Evolutionary conservation across 768 basidiomycete genomes (phyloP), one percentile per base, ranked within the genome.

Genomic region (Serendipita sp.): DNA sequence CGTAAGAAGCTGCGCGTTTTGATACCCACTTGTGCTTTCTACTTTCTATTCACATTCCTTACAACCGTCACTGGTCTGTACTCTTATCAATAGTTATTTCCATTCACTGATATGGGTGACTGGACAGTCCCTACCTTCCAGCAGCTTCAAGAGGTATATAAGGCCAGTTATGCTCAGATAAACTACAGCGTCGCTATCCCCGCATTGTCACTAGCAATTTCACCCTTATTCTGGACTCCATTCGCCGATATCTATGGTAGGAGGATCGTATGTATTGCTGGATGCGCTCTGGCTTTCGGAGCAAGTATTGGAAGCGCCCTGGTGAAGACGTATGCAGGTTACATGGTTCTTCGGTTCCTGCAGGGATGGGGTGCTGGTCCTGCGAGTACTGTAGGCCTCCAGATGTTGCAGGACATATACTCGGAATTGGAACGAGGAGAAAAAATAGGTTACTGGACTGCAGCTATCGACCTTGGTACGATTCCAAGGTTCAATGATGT

Each of bases 351-450:
- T 36, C 66, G 66, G n/a, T 67, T 67, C 62, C 45, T 67, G 16
- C 66, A 67, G 37, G 66, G 66, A 29, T 67, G 66, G 66, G 66
- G 66, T 2, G 66, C 66, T 15, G 66, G 66, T 13, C 66, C 66
- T 15, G 66, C 66, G 3, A 62, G 53, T n/a, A 67, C 66, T 4
- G 66, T 67, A 23, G 66, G 66, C 8, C 65, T 67, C 8, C 66
- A 66, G 44, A 64, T 67, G 62, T 33, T 64, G 4, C 62, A 52
- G 11, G 66, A 67, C 45, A 55, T 66, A 29, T 67, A 63, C 34
- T 64, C 53, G 43, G 65, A 66, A 45, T 45, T 63, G n/a, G 66
- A 67, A 36, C 52, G 66, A 44, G 66, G 66, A 3, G 52, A 66
- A 40, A 67, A 66, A 36, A 46, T 66, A 10, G 66, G 66, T 15